Evolutionary conservation across 2,329 filamentous ascomycete species (phyloP).

Genomic region (Trichothecium roseum): DNA sequence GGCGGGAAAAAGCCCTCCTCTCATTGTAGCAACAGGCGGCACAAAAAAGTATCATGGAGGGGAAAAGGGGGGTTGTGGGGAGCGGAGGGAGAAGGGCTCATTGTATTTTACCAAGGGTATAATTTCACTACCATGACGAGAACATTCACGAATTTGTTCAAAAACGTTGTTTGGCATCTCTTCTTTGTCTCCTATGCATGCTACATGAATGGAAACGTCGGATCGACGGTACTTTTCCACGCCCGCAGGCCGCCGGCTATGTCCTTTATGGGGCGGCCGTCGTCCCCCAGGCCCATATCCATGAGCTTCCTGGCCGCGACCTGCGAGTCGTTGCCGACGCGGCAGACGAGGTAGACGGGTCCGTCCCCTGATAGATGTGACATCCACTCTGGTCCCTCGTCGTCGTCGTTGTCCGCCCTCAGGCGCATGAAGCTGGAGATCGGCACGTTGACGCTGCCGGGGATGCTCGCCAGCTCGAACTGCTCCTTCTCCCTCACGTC

Average conservation of each 20-base stretch:
- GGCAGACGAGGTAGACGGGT: conserved; percentile 62
- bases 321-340: conserved; percentile 72
- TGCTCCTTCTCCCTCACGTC: conserved; percentile 82
- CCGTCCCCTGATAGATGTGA: conserved; percentile 24
- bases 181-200: not conserved
- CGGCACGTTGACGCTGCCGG: conserved; percentile 64
- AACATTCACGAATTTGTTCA: too few relatives aligned
- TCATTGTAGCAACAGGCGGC: not conserved
- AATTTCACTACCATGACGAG: too few relatives aligned
- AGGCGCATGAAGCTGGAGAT: conserved; percentile 45
- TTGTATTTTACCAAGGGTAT: too few relatives aligned
- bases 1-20: not conserved
- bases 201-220: conserved; percentile 40
- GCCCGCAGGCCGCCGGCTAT: conserved; percentile 61
- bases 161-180: not conserved
- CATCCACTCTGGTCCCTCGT: conserved; percentile 22
- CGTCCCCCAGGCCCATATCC: conserved; percentile 41
- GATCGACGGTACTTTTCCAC: conserved; percentile 62
- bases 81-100: not conserved
- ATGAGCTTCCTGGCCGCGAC: conserved; percentile 56
- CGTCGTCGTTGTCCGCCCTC: conserved; percentile 14
- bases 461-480: conserved; percentile 68
- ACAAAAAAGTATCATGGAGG: too few relatives aligned
- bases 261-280: conserved; percentile 54
- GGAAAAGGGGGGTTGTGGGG: not conserved